Evolutionary conservation across 73 alveolate species (phyloP), one percentile per base, ranked within the genome.

Genomic region (Blepharisma japonicum): DNA sequence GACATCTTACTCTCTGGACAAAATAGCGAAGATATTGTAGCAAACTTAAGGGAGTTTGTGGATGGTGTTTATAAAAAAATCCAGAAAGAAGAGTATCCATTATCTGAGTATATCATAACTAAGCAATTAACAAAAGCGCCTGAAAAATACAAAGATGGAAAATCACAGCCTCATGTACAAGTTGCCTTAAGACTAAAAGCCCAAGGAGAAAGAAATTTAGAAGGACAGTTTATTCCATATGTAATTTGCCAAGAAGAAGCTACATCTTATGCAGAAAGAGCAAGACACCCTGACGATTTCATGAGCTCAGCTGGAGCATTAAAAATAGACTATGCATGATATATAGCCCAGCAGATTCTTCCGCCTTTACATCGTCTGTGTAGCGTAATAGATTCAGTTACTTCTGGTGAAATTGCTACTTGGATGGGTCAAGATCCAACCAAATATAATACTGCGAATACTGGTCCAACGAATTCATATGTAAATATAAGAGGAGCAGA

Each of bases 91-190:
- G 21, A 77, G 55, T 21, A 8, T 47, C 67, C 32, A 38, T 20
- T 50, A 45, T 50, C 74, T 14, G 47, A 25, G 4, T 61, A 18
- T 61, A 45, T 70, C 21, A 45, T 70, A 38, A 11, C 25, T 23
- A 70, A 70, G 5, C 66, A 70, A 83, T 81, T 96, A 55, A 94
- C 97, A 6, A 95, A 93, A 81, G 86, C 94, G 27, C 88, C 93
- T 4, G 86, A 87, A 68, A 98, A 96, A 67, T 94, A 92, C 76
- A 78, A 82, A 45, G 98, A 94, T 72, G 80, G 88, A 61, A 82
- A 80, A 9, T 77, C 81, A 39, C 92, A 72, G 45, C 99, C 99
- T 50, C 99, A 94, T 87, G 99, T 96, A 18, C 90, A 80, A 27
- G 98, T 96, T 1, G 99, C 99, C 18, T 86, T 72, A 68, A 77